Base-by-base conservation (phyloP, 1,284 basidiomycete species). In the Trichosporon ovoides region DNA sequence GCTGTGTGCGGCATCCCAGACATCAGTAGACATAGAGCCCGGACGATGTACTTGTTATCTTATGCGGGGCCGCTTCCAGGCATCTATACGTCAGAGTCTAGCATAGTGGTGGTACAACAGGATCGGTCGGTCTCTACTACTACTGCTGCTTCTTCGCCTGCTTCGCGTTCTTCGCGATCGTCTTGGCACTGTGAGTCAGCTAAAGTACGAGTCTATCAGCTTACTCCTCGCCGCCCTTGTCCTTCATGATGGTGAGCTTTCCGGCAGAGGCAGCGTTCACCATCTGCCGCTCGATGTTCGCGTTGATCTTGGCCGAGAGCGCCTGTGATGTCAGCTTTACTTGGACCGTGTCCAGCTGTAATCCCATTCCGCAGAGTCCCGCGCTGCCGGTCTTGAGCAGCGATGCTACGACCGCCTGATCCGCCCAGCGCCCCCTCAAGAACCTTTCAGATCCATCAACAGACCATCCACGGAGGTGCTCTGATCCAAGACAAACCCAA, bases 271-370 rank as follows among this genome's bases (percentile, higher is more conserved):
- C 90, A n/a, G 89, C 89, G 55, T 84, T 80, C 31, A 90, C 88
- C 85, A 91, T 89, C 77, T 93, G 90, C 59, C 83, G 82, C 76
- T 95, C 91, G 68, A 95, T 91, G 33, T 87, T 89, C 73, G 84
- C 85, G 74, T 88, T 91, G 73, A 94, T 92, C 77, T 91, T 91
- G 57, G 89, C 86, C 62, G 87, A 88, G 62, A 95, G 80, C 67
- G 83, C 80, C 91, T 93, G 72, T 3, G 52, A 38, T 65, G 46
- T 65, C 16, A 65, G 60, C 33, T 50, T 7, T 3, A 22, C 6
- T 14, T 10, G 16, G 19, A 24, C 9, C 7, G 11, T 24, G 40
- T 12, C n/a, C 6, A 37, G 37, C 20, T 19, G 11, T 40, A 18
- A 40, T 22, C 3, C 20, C 18, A 5, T 56, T n/a, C 31, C 50